Conservation (phyloP, 1,284 basidiomycete species). For the Fistulinella cinereoalba region DNA sequence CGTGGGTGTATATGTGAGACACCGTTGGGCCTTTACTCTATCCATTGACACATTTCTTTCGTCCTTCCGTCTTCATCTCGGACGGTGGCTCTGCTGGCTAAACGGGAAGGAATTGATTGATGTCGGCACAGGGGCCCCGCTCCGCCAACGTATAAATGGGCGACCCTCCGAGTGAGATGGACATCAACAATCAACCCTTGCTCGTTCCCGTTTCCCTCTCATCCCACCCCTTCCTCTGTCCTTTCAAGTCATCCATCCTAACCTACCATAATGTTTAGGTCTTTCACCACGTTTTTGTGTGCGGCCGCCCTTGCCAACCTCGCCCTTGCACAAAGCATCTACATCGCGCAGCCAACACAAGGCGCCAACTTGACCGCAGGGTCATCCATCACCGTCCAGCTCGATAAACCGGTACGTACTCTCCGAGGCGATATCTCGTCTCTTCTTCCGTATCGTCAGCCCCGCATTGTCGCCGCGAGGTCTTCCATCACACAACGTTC, state of each 20-base stretch:
- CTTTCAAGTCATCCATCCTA: neutral
- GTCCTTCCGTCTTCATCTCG: neutral
- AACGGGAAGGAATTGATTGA: neutral
- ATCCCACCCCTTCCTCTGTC: neutral
- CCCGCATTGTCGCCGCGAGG: too few species aligned
- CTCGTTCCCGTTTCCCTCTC: neutral
- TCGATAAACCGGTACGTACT: constrained; percentile 43
- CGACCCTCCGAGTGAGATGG: neutral
- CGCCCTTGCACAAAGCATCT: constrained; percentile 41
- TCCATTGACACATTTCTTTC: neutral
- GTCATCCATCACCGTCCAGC: constrained; percentile 38
- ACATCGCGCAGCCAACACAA: constrained; percentile 38
- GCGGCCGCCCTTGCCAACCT: constrained; percentile 4
- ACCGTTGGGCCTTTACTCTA: neutral
- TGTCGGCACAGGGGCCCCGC: neutral
- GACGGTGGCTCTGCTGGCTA: neutral
- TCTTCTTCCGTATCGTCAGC: too few species aligned
- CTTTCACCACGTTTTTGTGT: constrained; percentile 10
- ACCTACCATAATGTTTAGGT: constrained; percentile 19
- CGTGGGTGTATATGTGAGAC: neutral
- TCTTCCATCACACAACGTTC: too few species aligned
- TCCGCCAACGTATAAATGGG: neutral
- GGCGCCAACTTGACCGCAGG: constrained; percentile 37
- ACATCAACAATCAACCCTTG: neutral
- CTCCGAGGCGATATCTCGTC: neutral